Evolutionary conservation across 352 stramenopile genomes (phyloP).

Genomic region (Globisporangium camurandrum): DNA sequence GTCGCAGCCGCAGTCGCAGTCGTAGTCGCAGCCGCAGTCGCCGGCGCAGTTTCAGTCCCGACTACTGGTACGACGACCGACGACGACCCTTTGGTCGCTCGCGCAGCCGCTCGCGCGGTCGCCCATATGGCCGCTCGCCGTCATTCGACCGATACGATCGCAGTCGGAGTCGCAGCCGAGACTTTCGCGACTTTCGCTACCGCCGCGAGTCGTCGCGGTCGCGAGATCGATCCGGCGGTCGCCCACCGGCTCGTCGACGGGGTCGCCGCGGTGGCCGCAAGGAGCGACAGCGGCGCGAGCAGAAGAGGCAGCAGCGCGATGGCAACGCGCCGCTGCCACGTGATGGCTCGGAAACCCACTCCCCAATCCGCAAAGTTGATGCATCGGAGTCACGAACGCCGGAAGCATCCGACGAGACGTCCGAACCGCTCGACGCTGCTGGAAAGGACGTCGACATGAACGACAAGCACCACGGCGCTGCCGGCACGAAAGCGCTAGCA

Average conservation of each 20-base stretch:
- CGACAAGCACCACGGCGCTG: not conserved
- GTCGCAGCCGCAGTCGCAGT: conserved; percentile 2
- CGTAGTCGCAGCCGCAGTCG: conserved; percentile 5
- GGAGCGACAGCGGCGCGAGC: conserved; percentile 3
- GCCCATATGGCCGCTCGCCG: conserved; percentile 3
- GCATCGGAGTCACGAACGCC: no score
- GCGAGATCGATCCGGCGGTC: conserved; percentile 4
- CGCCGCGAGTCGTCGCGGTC: conserved; percentile 9
- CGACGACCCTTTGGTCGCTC: conserved; percentile 1
- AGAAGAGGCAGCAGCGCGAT: not conserved
- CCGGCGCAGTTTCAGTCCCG: conserved; percentile 6
- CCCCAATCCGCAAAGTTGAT: no score
- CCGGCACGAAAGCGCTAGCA: no score
- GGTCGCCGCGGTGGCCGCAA: conserved; percentile 1
- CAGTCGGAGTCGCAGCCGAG: not conserved
- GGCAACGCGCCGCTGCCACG: not conserved
- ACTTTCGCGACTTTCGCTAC: not conserved
- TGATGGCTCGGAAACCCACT: not conserved
- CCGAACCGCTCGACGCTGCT: no score
- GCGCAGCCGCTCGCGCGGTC: conserved; percentile 8
- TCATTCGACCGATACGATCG: conserved; percentile 4
- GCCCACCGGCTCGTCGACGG: not conserved
- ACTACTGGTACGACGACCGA: conserved; percentile 1
- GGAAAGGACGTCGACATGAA: not conserved
- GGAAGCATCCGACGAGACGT: no score